phyloP scores from a whole-genome alignment of 2,329 filamentous ascomycete species.

The Fusarium floridanum region DNA sequence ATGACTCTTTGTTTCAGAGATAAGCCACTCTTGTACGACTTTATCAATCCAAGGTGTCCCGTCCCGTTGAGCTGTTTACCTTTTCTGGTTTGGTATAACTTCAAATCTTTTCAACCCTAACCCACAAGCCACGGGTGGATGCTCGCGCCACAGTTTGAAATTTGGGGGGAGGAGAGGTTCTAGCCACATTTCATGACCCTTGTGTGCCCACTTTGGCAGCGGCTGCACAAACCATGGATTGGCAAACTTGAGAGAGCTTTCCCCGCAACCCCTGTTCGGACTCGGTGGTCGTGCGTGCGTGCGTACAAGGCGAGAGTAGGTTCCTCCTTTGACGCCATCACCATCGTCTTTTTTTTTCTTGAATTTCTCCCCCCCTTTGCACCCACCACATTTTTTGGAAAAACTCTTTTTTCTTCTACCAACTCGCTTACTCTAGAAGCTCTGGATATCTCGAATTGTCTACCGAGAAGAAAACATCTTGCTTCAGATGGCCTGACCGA shows the following conservation, averaged over 20 bases:
- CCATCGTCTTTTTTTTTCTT: slow-evolving; percentile 17
- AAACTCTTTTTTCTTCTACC: background rate
- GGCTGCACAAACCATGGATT: slow-evolving; percentile 7
- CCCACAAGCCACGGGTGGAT: slow-evolving; percentile 24
- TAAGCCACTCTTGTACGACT: background rate
- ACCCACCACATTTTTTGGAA: slow-evolving; percentile 1
- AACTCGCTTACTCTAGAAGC: background rate
- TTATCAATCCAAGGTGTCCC: background rate
- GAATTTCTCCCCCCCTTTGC: background rate
- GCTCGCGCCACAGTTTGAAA: slow-evolving; percentile 19
- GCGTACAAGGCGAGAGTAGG: slow-evolving; percentile 3
- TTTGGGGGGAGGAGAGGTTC: background rate
- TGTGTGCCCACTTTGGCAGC: slow-evolving; percentile 32
- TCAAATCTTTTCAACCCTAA: slow-evolving; percentile 30
- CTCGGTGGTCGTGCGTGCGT: background rate
- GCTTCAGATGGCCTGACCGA: slow-evolving; percentile 44
- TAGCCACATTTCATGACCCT: slow-evolving; percentile 24
- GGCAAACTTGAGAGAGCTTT: background rate
- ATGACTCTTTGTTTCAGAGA: background rate
- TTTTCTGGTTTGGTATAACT: slow-evolving; percentile 6
- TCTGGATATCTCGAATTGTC: background rate
- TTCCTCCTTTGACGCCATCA: slow-evolving; percentile 42
- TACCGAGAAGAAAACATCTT: background rate
- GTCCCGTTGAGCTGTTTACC: background rate
- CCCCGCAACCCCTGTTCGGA: slow-evolving; percentile 35